Evolutionary conservation across 2,329 filamentous ascomycete species (phyloP), one percentile per base, ranked within the genome.

Genomic region (Aspergillus novoparasiticus): DNA sequence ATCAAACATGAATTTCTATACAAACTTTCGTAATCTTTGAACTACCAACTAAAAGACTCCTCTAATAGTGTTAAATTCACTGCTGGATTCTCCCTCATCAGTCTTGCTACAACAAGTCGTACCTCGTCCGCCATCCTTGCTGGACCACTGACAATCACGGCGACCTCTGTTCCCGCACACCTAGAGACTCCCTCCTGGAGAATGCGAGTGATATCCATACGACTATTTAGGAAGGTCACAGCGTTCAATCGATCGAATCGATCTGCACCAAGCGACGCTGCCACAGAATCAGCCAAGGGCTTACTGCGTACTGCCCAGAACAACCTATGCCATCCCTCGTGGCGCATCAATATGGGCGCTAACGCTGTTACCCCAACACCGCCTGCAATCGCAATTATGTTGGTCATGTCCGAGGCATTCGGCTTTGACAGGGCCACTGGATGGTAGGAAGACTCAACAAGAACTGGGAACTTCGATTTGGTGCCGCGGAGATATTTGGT

Each of bases 21-120:
- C n/a, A 34, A 12, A 34, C 32, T 12, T 34, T 34, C 32, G 5
- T 4, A 41, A 19, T 10, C 8, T 23, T 19, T 5, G 19, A 12
- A n/a, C 51, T 60, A 60, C 51, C 58, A 60, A n/a, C 30, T 56
- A 30, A 60, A 60, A 12, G 58, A 60, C 9, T 60, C 58, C 11
- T 60, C 58, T 2, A 60, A 21, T 5, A 60, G 34, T n/a, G 28
- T 46, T 1, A 60, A 0, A 9, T 32, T 34, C 1, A 39, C 21
- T 0, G n/a, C 14, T 9, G 28, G 51, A 12, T 51, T 19, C 19
- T 56, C 53, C 6, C 41, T 50, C 39, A 56, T 48, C 39, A 60
- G 21, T 4, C 19, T 19, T 14, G 58, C 14, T 21, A 57, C 58
- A 4, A 56, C 39, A 12, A 36, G 16, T 36, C 58, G 36, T 1